These are phyloP conservation scores for Cephalotrichum gorgonifer DNA, from an alignment of 2,329 filamentous ascomycete species.

Conservation along the genomic window DNA sequence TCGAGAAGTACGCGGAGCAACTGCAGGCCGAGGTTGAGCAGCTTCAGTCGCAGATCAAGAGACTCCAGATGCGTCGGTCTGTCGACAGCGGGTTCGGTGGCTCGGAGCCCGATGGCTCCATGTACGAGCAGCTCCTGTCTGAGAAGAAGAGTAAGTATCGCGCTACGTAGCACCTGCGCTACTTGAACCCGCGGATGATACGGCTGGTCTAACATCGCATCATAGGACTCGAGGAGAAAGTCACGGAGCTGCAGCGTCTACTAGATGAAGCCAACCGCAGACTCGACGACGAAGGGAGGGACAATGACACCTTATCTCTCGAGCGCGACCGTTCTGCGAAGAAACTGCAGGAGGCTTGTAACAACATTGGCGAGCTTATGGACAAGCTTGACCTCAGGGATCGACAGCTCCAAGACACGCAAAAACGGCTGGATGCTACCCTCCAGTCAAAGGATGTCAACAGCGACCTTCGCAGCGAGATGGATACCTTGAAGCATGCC, in stretches of 20 bases:
- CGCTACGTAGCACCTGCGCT: no score
- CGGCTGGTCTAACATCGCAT: background rate
- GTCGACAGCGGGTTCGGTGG: constrained; percentile 25
- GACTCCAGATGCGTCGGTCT: constrained; percentile 27
- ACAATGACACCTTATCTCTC: constrained; percentile 49
- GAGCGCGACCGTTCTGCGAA: constrained; percentile 57
- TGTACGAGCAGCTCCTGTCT: constrained; percentile 30
- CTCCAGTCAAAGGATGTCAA: constrained; percentile 27
- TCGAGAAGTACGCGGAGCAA: constrained; percentile 42
- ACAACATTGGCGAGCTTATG: constrained; percentile 41
- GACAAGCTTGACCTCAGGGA: constrained; percentile 29
- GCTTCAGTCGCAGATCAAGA: constrained; percentile 37
- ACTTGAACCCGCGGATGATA: background rate
- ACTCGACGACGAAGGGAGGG: constrained; percentile 50
- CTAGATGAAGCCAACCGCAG: constrained; percentile 54
- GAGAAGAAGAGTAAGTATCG: constrained; percentile 48
- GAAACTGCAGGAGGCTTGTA: constrained; percentile 50
- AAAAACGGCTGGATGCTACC: constrained; percentile 28
- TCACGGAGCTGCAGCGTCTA: constrained; percentile 49
- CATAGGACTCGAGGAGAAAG: constrained; percentile 45
- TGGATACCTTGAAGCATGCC: constrained; percentile 26
- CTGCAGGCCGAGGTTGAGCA: constrained; percentile 40
- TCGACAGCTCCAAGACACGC: constrained; percentile 30
- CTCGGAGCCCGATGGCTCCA: constrained; percentile 27
- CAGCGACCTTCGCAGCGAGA: constrained; percentile 28